phyloP scores from a whole-genome alignment of 2,329 filamentous ascomycete species.

The Cladosporium oxysporum region DNA sequence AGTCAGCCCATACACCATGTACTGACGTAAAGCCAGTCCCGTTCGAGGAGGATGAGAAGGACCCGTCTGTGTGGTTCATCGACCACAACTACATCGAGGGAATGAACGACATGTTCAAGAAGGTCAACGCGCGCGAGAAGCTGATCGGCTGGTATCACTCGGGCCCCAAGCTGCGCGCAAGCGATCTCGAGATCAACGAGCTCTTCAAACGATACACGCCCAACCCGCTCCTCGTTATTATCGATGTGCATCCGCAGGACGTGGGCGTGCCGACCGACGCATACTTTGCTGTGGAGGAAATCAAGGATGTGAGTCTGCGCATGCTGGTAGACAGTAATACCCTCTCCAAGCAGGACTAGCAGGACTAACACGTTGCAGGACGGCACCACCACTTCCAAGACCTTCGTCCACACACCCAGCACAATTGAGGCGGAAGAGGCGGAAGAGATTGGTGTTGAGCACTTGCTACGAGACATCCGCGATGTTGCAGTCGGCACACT shows the following conservation, averaged over 20 bases:
- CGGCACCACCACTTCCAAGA: slow-evolving; percentile 93
- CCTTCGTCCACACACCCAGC: slow-evolving; percentile 96
- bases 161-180: slow-evolving; percentile 92
- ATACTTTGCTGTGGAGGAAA: slow-evolving; percentile 98
- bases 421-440: slow-evolving; percentile 99
- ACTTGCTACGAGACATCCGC: slow-evolving; percentile 94
- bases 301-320: slow-evolving; percentile 75
- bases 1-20: not conserved
- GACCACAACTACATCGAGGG: slow-evolving; percentile 99
- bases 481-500: slow-evolving; percentile 97
- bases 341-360: slow-evolving; percentile 11
- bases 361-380: slow-evolving; percentile 60
- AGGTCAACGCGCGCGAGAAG: slow-evolving; percentile 98
- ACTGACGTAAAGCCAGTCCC: slow-evolving; percentile 63
- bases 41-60: slow-evolving; percentile 98
- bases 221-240: slow-evolving; percentile 93
- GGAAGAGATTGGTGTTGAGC: slow-evolving; percentile 98
- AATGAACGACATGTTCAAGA: slow-evolving; percentile 99
- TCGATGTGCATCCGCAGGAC: slow-evolving; percentile 97
- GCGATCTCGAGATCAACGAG: slow-evolving; percentile 98
- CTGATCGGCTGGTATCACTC: slow-evolving; percentile 99
- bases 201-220: slow-evolving; percentile 99
- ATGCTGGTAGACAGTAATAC: not conserved
- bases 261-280: slow-evolving; percentile 96
- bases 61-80: slow-evolving; percentile 97